Base-by-base conservation (phyloP, 257 asterid genomes). In the Echium plantagineum region DNA sequence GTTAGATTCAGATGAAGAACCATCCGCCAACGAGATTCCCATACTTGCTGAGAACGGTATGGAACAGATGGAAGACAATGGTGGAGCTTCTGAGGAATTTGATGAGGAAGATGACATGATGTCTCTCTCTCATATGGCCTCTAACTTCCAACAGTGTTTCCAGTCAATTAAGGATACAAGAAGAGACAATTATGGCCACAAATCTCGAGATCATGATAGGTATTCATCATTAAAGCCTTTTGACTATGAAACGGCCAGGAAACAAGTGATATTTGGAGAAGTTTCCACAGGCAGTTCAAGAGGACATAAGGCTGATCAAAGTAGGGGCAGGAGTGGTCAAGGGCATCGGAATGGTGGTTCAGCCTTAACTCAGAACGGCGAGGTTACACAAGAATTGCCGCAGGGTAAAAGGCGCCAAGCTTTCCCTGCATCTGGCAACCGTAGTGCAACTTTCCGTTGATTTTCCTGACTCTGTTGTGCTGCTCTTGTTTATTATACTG, bases 341-440 rank as follows among this genome's bases (percentile, higher is more conserved):
- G 72, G 74, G 42, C 75, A 76, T 47, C 64, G 65, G 76, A 86
- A 77, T 64, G 82, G 74, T 60, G 68, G 65, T 67, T 51, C 72
- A 20, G 66, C 57, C 12, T 3, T 52, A 5, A 66, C 71, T 20
- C 21, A n/a, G 52, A 75, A 69, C 60, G 83, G 46, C 15, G 89
- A 81, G 31, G 83, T 63, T 55, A 15, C 64, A 1, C 24, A 60
- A 2, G 86, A 78, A 54, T 61, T 73, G 28, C 85, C 77, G 3
- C 94, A 81, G 69, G 98, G 96, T 46, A 75, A 78, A 78, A 77
- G 97, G 53, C 95, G 98, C 7, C 94, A 78, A 75, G 98, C 97
- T 48, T 91, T 91, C 59, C 97, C 95, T 4, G 83, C 94, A 6
- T 82, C 98, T 3, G 98, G 98, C 21, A 91, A 91, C 62, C 94